These are phyloP conservation scores for Yamadazyma laniorum DNA, from an alignment of 805 yeast species.

Conservation along the genomic window DNA sequence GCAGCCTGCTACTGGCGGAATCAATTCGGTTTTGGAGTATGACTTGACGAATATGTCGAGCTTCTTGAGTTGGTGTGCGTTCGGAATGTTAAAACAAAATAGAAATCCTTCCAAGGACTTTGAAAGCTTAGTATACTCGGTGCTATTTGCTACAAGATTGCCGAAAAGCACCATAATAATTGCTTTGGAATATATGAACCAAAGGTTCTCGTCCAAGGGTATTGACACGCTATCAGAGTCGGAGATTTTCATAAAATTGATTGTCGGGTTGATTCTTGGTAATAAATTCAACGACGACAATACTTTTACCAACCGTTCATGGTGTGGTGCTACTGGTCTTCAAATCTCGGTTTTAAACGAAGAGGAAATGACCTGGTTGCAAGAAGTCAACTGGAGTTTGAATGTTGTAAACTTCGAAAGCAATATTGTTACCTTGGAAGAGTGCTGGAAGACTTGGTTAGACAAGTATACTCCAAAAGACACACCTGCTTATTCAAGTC, in stretches of 20 bases:
- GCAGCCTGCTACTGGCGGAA: slow-evolving; percentile 59
- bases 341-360: slow-evolving; percentile 56
- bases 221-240: slow-evolving; percentile 25
- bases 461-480: slow-evolving; percentile 25
- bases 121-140: slow-evolving; percentile 59
- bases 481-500: neutral
- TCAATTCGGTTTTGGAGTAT: slow-evolving; percentile 73
- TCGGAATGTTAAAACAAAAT: slow-evolving; percentile 59
- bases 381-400: slow-evolving; percentile 58
- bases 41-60: slow-evolving; percentile 75
- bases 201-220: slow-evolving; percentile 41
- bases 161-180: slow-evolving; percentile 79
- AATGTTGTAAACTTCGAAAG: slow-evolving; percentile 38
- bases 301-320: slow-evolving; percentile 90
- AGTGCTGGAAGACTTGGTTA: slow-evolving; percentile 46
- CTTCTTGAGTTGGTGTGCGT: slow-evolving; percentile 72
- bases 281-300: slow-evolving; percentile 96
- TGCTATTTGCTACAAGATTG: slow-evolving; percentile 81
- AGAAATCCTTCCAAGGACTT: slow-evolving; percentile 48
- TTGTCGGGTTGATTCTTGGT: slow-evolving; percentile 74
- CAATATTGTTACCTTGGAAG: slow-evolving; percentile 41
- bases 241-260: slow-evolving; percentile 53
- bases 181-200: slow-evolving; percentile 75
- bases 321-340: slow-evolving; percentile 95
- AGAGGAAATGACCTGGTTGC: slow-evolving; percentile 71